Evolutionary conservation across 192 early-diverging fungal genomes (phyloP).

Genomic region (Podila horticola): DNA sequence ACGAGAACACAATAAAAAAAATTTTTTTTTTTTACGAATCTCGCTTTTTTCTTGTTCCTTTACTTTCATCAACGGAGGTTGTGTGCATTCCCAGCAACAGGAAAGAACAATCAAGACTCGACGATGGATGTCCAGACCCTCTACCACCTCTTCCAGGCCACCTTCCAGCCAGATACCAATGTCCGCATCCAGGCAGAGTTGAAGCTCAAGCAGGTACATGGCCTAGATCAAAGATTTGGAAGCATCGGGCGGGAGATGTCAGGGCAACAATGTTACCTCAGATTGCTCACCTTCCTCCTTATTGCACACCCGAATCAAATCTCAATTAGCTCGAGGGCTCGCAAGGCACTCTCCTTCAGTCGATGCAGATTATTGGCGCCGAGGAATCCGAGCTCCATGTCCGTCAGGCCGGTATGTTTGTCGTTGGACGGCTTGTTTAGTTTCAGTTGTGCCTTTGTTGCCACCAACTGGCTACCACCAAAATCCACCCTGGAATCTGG

Average conservation of each 20-base stretch:
- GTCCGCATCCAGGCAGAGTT: conserved; percentile 86
- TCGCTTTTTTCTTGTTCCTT: not conserved
- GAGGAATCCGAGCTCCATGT: conserved; percentile 62
- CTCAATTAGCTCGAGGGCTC: conserved; percentile 32
- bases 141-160: conserved; percentile 81
- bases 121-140: conserved; percentile 70
- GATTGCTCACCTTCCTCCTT: not conserved
- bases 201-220: conserved; percentile 75
- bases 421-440: not conserved
- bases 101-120: conserved; percentile 1
- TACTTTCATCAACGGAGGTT: not conserved
- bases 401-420: conserved; percentile 64
- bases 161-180: conserved; percentile 83
- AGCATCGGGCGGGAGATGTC: not conserved
- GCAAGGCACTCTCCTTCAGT: conserved; percentile 43
- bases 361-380: conserved; percentile 66
- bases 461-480: not conserved
- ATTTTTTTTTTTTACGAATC: conserved; percentile 1
- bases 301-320: not conserved
- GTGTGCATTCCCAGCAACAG: conserved; percentile 1
- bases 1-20: conserved; percentile 7
- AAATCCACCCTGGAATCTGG: too few relatives aligned
- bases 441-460: not conserved
- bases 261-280: not conserved
- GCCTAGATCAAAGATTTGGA: too few relatives aligned